Evolutionary conservation across 768 basidiomycete genomes (phyloP).

Genomic region (Boletus rubropictus): DNA sequence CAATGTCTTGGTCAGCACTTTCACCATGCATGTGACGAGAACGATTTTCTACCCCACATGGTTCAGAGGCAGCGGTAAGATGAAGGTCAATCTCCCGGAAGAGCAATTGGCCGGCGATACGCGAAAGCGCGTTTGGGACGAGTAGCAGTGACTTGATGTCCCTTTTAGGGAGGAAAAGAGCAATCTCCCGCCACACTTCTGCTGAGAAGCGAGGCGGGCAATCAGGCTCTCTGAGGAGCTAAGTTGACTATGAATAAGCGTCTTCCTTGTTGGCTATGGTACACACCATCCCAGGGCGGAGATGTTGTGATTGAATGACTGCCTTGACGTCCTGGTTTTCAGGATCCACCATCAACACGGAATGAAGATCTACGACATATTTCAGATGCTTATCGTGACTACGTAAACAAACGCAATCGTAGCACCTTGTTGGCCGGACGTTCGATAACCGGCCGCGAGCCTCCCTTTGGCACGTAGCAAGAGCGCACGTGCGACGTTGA

Average conservation of each 20-base stretch:
- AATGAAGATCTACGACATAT: slow-evolving; percentile 50
- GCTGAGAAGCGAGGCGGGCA: slow-evolving; percentile 52
- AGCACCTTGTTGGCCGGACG: slow-evolving; percentile 58
- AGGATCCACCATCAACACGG: slow-evolving; percentile 57
- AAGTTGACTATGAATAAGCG: slow-evolving; percentile 1
- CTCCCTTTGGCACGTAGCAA: slow-evolving; percentile 63
- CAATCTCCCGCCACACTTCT: slow-evolving; percentile 72
- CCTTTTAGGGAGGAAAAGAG: slow-evolving; percentile 51
- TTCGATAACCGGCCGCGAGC: slow-evolving; percentile 52
- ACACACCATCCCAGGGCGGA: slow-evolving; percentile 52
- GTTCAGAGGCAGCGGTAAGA: slow-evolving; percentile 39
- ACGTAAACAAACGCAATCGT: not conserved
- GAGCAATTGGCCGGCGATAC: slow-evolving; percentile 61
- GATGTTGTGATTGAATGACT: slow-evolving; percentile 47
- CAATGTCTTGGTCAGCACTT: slow-evolving; percentile 30
- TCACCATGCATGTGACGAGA: slow-evolving; percentile 13
- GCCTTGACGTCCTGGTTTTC: slow-evolving; percentile 65
- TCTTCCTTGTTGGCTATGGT: not conserved
- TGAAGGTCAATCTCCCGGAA: slow-evolving; percentile 62
- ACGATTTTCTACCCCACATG: slow-evolving; percentile 12
- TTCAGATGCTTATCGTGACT: slow-evolving; percentile 4
- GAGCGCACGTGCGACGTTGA: slow-evolving; percentile 53
- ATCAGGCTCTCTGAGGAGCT: slow-evolving; percentile 34
- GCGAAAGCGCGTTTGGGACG: slow-evolving; percentile 61
- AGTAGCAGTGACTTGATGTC: slow-evolving; percentile 62